These are phyloP conservation scores for Ilyonectria mors-panacis DNA, from an alignment of 2,329 filamentous ascomycete species.

Conservation along the genomic window DNA sequence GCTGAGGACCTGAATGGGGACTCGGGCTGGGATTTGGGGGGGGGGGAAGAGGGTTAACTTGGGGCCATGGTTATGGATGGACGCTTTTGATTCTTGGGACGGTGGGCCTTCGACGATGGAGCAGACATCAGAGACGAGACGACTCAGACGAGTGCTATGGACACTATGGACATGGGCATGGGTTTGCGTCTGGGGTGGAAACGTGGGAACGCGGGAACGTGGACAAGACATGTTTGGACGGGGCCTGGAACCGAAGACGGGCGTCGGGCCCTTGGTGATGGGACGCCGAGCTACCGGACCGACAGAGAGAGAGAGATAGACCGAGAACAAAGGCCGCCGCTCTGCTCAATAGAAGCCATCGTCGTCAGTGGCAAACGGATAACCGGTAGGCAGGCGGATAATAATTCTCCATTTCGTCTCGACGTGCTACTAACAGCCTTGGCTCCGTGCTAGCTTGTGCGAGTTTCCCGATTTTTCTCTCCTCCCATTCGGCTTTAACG, in stretches of 20 bases:
- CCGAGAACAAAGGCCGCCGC: background rate
- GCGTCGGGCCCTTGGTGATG: background rate
- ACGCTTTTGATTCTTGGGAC: conserved; percentile 7
- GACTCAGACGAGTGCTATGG: background rate
- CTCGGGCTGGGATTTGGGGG: conserved; percentile 5
- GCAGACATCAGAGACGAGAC: background rate
- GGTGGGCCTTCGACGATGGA: conserved; percentile 4
- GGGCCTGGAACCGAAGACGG: conserved; percentile 7
- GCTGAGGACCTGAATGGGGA: background rate
- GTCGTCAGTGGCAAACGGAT: background rate
- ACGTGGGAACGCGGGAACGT: conserved; percentile 24
- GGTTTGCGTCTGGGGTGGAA: conserved; percentile 16
- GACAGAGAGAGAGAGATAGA: conserved; percentile 6
- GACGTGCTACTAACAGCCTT: background rate
- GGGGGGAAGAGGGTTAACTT: too few relatives aligned
- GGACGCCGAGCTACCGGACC: conserved; percentile 1
- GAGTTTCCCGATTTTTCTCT: conserved; percentile 8
- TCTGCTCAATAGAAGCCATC: background rate
- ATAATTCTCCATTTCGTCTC: conserved; percentile 20
- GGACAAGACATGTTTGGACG: conserved; percentile 2
- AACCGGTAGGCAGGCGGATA: conserved; percentile 7
- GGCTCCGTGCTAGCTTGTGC: background rate
- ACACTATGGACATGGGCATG: background rate
- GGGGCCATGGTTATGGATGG: conserved; percentile 13
- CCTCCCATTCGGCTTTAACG: conserved; percentile 9